These are phyloP conservation scores for Penium margaritaceum DNA, from an alignment of 139 green algal genomes.

Conservation along the genomic window DNA sequence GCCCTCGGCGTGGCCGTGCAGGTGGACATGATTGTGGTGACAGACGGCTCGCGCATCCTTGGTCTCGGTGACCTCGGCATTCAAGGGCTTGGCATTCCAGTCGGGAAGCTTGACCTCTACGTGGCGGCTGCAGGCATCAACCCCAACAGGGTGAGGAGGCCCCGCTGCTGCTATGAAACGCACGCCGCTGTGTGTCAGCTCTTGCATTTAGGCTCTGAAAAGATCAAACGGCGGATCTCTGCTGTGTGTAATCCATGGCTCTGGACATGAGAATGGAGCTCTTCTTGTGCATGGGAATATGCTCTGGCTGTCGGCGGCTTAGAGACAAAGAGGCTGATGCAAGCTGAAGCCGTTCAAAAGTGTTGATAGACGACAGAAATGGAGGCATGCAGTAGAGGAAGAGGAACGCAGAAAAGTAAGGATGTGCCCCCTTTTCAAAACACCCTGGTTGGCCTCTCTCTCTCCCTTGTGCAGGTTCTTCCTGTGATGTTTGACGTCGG, in stretches of 20 bases:
- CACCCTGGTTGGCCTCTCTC: neutral
- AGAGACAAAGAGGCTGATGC: too few relatives aligned
- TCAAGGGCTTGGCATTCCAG: constrained; percentile 68
- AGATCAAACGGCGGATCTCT: too few relatives aligned
- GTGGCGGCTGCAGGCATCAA: constrained; percentile 79
- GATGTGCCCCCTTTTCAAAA: neutral
- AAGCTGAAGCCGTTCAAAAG: too few relatives aligned
- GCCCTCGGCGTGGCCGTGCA: constrained; percentile 46
- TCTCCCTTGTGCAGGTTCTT: constrained; percentile 58
- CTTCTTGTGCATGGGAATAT: too few relatives aligned
- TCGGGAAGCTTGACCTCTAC: constrained; percentile 93
- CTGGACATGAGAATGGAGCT: too few relatives aligned
- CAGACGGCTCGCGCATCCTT: constrained; percentile 65
- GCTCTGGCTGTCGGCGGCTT: too few relatives aligned
- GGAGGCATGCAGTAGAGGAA: neutral
- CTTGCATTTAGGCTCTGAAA: too few relatives aligned
- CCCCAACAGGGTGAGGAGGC: constrained; percentile 21
- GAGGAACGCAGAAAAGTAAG: neutral
- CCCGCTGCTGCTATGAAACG: too few relatives aligned
- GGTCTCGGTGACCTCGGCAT: constrained; percentile 75
- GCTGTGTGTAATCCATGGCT: too few relatives aligned
- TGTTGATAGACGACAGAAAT: too few relatives aligned
- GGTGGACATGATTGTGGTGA: constrained; percentile 69
- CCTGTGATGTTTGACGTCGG: constrained; percentile 81
- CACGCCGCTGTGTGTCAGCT: too few relatives aligned